phyloP scores from a whole-genome alignment of 1,284 basidiomycete species.

The Calocybe gambosa region DNA sequence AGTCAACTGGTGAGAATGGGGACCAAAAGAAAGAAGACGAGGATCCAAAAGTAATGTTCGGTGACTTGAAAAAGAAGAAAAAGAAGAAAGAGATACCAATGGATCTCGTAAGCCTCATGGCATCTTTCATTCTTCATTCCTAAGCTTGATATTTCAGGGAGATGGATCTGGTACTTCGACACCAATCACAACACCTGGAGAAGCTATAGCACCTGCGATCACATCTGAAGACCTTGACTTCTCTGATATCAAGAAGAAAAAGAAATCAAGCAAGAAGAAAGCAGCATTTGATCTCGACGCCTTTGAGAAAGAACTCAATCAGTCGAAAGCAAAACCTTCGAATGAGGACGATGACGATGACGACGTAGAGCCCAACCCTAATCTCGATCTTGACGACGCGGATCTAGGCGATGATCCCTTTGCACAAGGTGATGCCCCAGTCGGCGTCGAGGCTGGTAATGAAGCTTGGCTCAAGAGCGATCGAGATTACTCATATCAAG shows the following conservation, averaged over 20 bases:
- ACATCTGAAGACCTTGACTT: conserved; percentile 69
- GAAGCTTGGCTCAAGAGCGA: conserved; percentile 90
- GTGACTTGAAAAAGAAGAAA: conserved; percentile 88
- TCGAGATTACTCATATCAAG: conserved; percentile 91
- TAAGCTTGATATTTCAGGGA: conserved; percentile 33
- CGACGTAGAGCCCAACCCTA: conserved; percentile 56
- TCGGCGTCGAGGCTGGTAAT: conserved; percentile 59
- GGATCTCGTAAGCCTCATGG: conserved; percentile 53
- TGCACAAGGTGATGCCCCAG: conserved; percentile 51
- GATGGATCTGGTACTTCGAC: conserved; percentile 61
- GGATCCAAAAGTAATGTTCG: conserved; percentile 79
- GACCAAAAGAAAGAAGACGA: conserved; percentile 54
- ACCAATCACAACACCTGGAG: conserved; percentile 35
- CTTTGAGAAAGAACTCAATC: conserved; percentile 84
- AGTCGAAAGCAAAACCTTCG: conserved; percentile 58
- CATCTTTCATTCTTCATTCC: background rate
- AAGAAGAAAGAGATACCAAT: conserved; percentile 87
- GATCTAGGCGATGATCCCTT: conserved; percentile 87
- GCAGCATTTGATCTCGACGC: conserved; percentile 71
- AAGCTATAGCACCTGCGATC: conserved; percentile 31
- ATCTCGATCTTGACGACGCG: conserved; percentile 68
- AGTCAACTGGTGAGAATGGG: conserved; percentile 36
- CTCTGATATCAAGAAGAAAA: conserved; percentile 82
- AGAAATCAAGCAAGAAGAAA: conserved; percentile 77
- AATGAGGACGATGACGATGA: conserved; percentile 58